Base-by-base conservation (phyloP, 306 rosid genomes). In the Ceratonia siliqua region DNA sequence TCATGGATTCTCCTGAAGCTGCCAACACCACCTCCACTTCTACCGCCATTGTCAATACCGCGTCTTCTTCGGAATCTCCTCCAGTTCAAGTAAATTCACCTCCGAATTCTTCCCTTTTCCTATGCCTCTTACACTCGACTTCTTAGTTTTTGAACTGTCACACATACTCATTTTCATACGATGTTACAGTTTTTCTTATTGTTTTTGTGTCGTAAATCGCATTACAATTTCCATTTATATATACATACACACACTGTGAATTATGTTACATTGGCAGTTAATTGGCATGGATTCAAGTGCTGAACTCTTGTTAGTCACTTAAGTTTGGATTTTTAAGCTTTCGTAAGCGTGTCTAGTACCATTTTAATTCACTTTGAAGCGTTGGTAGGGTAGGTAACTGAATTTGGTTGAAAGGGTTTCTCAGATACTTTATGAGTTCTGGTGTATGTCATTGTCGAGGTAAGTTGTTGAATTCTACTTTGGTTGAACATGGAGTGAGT, bases 1-100 rank as follows among this genome's bases (percentile, higher is more conserved):
- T 80, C 57, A 83, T 83, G 88, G 86, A 73, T 78, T 83, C 90
- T 45, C 84, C 86, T 67, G 75, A 75, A 46, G 21, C 76, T 54
- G 2, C 57, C 20, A 75, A 67, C 21, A 35, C 72, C 79, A 74
- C 73, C 56, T 22, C 74, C 10, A 33, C 68, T 13, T 12, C 73
- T 48, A 15, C 21, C 14, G 25, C 52, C 53, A 54, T 49, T 48
- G 10, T 70, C 55, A 50, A 63, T 72, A 5, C 73, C 33, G 25
- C 76, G 8, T 11, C 78, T 43, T 43, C 75, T 36, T 59, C 82
- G n/a, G 79, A 78, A 48, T 78, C 85, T 75, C 73, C 84, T 54
- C 78, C 79, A 8, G 82, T 81, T 46, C 87, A 78, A 67, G 87
- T 86, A 83, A 72, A 2, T 25, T 18, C 27, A 42, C 59, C 39